A percentile compares a stretch with the other conserved stretches of the same genome.
These are phyloP conservation scores for Grosmannia huntii DNA, from an alignment of 2,329 filamentous ascomycete genomes.

Conservation along the genomic window DNA sequence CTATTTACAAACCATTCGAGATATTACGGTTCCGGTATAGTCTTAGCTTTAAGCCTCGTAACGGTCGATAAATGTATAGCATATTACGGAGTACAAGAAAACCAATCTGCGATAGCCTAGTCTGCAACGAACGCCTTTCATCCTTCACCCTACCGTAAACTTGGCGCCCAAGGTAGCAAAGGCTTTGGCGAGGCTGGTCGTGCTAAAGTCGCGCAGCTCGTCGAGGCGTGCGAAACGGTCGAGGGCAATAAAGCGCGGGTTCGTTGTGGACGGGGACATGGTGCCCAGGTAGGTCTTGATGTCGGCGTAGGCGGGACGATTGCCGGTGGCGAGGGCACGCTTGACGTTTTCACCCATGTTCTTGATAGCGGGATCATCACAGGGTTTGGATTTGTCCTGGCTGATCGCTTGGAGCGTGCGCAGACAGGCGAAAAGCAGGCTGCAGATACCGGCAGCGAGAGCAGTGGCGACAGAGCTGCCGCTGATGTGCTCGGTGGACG, in stretches of 20 bases:
- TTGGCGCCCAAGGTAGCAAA: not conserved
- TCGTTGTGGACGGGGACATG: not conserved
- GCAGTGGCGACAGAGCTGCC: slow-evolving; percentile 8
- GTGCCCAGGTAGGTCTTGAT: not conserved
- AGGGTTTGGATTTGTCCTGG: not conserved
- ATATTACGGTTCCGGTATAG: too few relatives aligned
- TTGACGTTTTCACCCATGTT: not conserved
- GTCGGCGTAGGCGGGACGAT: not conserved
- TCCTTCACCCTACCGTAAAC: not conserved
- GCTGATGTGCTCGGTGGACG: slow-evolving; percentile 4
- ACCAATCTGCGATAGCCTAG: not conserved
- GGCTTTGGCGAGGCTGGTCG: not conserved
- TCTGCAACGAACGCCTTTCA: not conserved
- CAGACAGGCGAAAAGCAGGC: slow-evolving; percentile 14
- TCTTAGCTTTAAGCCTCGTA: too few relatives aligned
- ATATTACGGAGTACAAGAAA: too few relatives aligned
- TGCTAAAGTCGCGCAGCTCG: not conserved
- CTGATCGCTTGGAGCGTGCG: not conserved
- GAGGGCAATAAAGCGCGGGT: not conserved
- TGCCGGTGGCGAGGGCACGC: not conserved
- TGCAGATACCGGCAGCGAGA: slow-evolving; percentile 12
- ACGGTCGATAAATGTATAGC: too few relatives aligned
- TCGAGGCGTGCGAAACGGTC: not conserved
- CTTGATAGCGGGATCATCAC: not conserved
- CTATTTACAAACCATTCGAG: too few relatives aligned